A percentile compares a stretch with the other conserved stretches of the same genome.
phyloP scores from a whole-genome alignment of 345 rosid species.

The Heritiera fomes region DNA sequence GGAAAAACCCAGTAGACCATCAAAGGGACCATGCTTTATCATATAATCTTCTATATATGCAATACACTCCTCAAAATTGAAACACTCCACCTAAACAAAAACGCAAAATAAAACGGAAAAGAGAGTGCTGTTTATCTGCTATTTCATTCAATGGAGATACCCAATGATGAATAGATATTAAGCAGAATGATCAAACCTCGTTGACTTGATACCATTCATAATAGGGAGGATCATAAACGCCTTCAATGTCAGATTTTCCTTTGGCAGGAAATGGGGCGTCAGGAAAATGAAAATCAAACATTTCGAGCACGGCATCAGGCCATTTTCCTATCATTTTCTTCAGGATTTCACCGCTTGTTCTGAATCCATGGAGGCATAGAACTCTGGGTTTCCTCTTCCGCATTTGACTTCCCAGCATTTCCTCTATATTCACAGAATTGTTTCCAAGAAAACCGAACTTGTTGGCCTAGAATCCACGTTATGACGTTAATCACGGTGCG shows the following conservation, averaged over 20 bases:
- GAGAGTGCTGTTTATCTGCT: not conserved
- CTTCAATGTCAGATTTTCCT: conserved; percentile 46
- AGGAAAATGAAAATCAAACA: conserved; percentile 44
- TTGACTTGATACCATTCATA: conserved; percentile 53
- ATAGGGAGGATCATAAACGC: conserved; percentile 55
- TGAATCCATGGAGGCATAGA: conserved; percentile 56
- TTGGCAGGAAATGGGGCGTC: conserved; percentile 46
- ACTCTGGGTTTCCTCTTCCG: conserved; percentile 38
- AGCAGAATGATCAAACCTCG: conserved; percentile 27
- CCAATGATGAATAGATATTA: not conserved
- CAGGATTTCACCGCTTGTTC: conserved; percentile 50
- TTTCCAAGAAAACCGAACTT: not conserved
- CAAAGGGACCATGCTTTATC: conserved; percentile 48
- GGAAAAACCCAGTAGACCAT: conserved; percentile 55
- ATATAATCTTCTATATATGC: conserved; percentile 46
- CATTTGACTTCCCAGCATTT: conserved; percentile 2
- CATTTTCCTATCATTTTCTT: conserved; percentile 36
- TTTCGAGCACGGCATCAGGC: conserved; percentile 41
- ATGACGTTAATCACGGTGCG: not conserved
- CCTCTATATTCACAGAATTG: not conserved
- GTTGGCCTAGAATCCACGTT: not conserved
- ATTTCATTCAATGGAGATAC: not conserved
- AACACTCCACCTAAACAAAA: conserved; percentile 27
- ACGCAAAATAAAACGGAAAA: not conserved
- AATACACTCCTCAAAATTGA: conserved; percentile 43